Conservation (phyloP, 2,329 filamentous ascomycete species). For the Lachnellula subtilissima region DNA sequence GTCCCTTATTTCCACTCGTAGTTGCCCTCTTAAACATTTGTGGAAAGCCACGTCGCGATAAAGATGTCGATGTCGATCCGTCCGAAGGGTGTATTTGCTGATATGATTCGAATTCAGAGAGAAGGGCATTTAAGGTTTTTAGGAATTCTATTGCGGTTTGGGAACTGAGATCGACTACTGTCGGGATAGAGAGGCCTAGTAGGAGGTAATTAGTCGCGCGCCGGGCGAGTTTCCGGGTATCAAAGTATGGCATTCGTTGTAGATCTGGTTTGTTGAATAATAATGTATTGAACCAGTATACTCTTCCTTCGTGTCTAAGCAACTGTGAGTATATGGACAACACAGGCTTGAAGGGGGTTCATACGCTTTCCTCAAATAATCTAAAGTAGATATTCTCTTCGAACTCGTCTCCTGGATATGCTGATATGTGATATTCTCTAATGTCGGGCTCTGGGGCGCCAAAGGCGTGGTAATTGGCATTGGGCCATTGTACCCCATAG, state of each 20-base stretch:
- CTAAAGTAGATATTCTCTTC: slow-evolving; percentile 90
- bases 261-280: slow-evolving; percentile 84
- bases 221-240: slow-evolving; percentile 75
- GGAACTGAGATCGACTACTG: slow-evolving; percentile 80
- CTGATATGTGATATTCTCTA: slow-evolving; percentile 39
- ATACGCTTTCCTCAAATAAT: slow-evolving; percentile 88
- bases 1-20: slow-evolving; percentile 49
- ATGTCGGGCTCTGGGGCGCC: slow-evolving; percentile 29
- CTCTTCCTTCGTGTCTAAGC: slow-evolving; percentile 78
- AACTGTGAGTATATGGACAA: background rate
- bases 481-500: slow-evolving; percentile 17
- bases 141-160: slow-evolving; percentile 75
- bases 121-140: slow-evolving; percentile 75
- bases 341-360: slow-evolving; percentile 33
- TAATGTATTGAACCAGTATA: slow-evolving; percentile 98
- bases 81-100: slow-evolving; percentile 80
- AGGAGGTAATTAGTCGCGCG: slow-evolving; percentile 92
- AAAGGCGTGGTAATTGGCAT: slow-evolving; percentile 10
- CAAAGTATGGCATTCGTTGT: slow-evolving; percentile 77
- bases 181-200: slow-evolving; percentile 84
- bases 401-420: slow-evolving; percentile 79
- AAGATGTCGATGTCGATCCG: slow-evolving; percentile 59
- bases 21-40: slow-evolving; percentile 72
- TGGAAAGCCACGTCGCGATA: slow-evolving; percentile 73
- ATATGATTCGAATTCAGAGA: slow-evolving; percentile 90